A percentile compares a stretch with the other conserved stretches of the same genome.
These are phyloP conservation scores for Halenospora varia DNA, from an alignment of 495 filamentous ascomycete genomes.

Conservation along the genomic window DNA sequence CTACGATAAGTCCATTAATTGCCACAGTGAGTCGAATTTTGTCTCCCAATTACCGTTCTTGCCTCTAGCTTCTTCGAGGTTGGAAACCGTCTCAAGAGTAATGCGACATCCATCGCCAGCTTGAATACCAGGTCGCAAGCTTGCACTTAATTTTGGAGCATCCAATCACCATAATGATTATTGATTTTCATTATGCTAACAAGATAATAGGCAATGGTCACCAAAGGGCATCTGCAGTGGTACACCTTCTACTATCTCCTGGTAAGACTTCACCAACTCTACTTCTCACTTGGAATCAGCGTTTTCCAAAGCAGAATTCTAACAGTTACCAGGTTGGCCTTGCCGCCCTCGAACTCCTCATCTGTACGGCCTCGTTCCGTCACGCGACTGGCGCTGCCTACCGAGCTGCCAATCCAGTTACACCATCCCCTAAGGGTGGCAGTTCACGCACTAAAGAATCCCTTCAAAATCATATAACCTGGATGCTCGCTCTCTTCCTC, in stretches of 20 bases:
- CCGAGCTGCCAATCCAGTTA: constrained; percentile 44
- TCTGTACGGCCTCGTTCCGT: constrained; percentile 62
- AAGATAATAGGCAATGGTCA: no score
- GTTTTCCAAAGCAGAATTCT: not conserved
- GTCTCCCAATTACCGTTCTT: no score
- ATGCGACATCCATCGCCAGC: no score
- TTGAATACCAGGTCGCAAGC: no score
- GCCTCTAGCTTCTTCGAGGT: no score
- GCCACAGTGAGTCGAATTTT: no score
- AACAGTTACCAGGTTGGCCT: constrained; percentile 48
- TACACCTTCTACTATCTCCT: constrained; percentile 62
- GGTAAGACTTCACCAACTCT: constrained; percentile 6
- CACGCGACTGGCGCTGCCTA: constrained; percentile 57
- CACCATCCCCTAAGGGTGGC: constrained; percentile 24
- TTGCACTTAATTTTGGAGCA: no score
- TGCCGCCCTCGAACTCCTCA: constrained; percentile 55
- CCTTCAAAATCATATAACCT: constrained; percentile 58
- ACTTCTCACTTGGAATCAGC: not conserved
- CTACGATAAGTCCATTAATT: constrained; percentile 69
- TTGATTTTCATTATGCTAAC: no score
- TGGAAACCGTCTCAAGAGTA: no score
- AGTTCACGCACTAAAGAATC: constrained; percentile 53
- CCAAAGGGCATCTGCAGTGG: constrained; percentile 54
- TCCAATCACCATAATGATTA: no score
- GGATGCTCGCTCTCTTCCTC: constrained; percentile 73